Conservation (phyloP, 805 yeast species). For the Saturnispora hagleri region DNA sequence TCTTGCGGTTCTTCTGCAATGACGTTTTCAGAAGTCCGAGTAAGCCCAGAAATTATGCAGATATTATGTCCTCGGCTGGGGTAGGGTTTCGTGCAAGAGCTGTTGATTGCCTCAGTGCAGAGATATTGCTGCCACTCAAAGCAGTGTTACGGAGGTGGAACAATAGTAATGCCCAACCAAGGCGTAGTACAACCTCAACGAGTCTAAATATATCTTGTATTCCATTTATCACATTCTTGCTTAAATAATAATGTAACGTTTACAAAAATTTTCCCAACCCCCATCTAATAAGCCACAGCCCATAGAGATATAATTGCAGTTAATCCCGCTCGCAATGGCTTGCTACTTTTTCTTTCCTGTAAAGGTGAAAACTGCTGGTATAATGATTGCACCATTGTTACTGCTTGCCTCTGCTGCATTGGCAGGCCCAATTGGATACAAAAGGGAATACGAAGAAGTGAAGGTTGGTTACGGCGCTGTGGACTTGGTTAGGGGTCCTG, state of each 20-base stretch:
- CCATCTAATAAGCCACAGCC: neutral
- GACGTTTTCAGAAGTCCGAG: neutral
- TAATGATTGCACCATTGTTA: neutral
- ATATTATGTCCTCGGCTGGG: neutral
- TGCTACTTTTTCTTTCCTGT: neutral
- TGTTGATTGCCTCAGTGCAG: no score
- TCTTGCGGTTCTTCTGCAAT: neutral
- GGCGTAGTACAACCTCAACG: no score
- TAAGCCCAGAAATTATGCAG: neutral
- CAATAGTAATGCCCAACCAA: no score
- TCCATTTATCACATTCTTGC: neutral
- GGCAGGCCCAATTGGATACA: neutral
- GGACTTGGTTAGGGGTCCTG: conserved; percentile 1
- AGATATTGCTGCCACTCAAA: no score
- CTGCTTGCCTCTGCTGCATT: neutral
- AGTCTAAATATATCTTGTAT: no score
- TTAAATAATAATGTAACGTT: neutral
- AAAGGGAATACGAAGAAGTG: neutral
- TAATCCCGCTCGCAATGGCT: neutral
- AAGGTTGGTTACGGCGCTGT: neutral
- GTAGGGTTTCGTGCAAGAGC: no score
- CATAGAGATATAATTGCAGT: neutral
- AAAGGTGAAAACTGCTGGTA: neutral
- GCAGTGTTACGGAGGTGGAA: no score
- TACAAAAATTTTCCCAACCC: neutral